phyloP scores from a whole-genome alignment of 768 basidiomycete species.

The Suillus variegatus region DNA sequence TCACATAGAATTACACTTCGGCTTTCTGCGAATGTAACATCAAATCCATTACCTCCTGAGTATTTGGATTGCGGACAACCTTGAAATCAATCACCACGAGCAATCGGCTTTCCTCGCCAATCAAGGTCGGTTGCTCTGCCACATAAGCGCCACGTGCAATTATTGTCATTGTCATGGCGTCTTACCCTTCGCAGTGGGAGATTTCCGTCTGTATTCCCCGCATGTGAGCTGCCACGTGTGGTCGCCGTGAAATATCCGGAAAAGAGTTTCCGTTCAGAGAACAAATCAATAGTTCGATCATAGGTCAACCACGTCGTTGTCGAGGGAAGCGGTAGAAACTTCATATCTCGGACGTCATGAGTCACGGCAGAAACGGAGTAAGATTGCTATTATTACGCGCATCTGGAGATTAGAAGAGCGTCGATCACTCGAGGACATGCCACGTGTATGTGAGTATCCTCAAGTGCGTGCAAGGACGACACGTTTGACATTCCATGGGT shows the following conservation, averaged over 20 bases:
- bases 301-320: neutral
- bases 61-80: neutral
- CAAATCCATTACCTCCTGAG: neutral
- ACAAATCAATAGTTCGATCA: neutral
- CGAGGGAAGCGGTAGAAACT: neutral
- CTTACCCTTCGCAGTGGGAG: neutral
- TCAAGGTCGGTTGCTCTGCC: neutral
- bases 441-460: constrained; percentile 15
- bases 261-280: neutral
- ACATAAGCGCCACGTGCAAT: neutral
- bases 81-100: neutral
- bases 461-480: constrained; percentile 61
- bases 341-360: neutral
- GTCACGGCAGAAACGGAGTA: neutral
- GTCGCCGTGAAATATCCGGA: neutral
- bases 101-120: neutral
- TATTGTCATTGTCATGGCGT: neutral
- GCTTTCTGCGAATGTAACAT: neutral
- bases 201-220: neutral
- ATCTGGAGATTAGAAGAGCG: constrained; percentile 1
- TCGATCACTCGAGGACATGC: neutral
- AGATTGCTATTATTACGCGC: constrained; percentile 3
- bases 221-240: constrained; percentile 3
- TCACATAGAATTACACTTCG: neutral
- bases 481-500: constrained; percentile 77